phyloP scores from a whole-genome alignment of 2,329 filamentous ascomycete genomes.

The Paracamarosporium sp. region DNA sequence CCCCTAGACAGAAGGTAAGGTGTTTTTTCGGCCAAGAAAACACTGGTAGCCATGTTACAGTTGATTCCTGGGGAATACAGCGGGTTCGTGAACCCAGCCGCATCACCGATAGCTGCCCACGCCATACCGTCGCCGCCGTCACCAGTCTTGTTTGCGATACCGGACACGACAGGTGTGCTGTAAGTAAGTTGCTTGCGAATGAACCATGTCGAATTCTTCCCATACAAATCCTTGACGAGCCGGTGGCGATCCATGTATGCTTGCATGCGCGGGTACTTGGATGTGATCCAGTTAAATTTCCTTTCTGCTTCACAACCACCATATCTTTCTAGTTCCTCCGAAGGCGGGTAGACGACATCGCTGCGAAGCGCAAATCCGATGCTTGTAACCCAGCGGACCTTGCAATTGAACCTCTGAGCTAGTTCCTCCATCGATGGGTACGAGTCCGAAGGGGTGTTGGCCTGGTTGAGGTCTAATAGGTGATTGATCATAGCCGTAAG shows the following conservation, averaged over 20 bases:
- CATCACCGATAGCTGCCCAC: not conserved
- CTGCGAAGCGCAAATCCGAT: not conserved
- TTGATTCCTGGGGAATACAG: not conserved
- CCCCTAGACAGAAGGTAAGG: not conserved
- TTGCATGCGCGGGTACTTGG: not conserved
- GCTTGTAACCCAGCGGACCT: not conserved
- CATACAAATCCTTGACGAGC: not conserved
- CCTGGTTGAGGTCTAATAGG: not conserved
- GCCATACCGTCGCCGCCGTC: not conserved
- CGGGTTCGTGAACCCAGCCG: not conserved
- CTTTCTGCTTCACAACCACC: not conserved
- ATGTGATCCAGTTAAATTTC: not conserved
- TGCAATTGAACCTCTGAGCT: not conserved
- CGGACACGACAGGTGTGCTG: not conserved
- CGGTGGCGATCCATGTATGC: not conserved
- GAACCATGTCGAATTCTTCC: not conserved
- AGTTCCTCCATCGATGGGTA: not conserved
- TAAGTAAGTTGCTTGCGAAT: not conserved
- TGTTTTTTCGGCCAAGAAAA: not conserved
- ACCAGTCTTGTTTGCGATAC: not conserved
- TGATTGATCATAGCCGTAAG: not conserved
- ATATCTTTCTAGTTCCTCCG: not conserved
- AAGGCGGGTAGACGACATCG: not conserved
- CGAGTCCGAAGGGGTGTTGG: not conserved
- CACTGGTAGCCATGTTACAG: not conserved